Percentiles rank a stretch among this genome's conserved stretches.
phyloP scores from a whole-genome alignment of 306 rosid species.

The Castanea mollissima region DNA sequence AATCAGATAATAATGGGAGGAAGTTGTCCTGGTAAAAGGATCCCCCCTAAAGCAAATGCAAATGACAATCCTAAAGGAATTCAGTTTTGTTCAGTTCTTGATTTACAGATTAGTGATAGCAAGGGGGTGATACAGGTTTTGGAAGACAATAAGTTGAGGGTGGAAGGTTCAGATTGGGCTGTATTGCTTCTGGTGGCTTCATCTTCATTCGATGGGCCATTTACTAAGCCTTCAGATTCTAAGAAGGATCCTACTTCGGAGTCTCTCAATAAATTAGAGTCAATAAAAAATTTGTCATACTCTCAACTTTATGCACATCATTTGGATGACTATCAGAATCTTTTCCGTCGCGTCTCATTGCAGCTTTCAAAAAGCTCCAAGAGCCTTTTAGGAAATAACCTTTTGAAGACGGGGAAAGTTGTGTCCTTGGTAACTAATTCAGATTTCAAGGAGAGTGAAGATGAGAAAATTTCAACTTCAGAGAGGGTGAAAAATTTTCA shows the following conservation, averaged over 20 bases:
- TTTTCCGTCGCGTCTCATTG: conserved; percentile 85
- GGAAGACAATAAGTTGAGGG: conserved; percentile 60
- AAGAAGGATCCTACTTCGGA: conserved; percentile 75
- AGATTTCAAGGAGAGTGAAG: conserved; percentile 33
- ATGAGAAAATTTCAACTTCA: conserved; percentile 60
- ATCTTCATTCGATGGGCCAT: conserved; percentile 81
- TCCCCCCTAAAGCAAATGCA: conserved; percentile 37
- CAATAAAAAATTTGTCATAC: conserved; percentile 49
- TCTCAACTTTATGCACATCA: conserved; percentile 66
- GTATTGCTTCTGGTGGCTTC: conserved; percentile 68
- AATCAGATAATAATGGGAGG: conserved; percentile 67
- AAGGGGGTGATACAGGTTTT: conserved; percentile 59
- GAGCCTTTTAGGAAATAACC: conserved; percentile 13
- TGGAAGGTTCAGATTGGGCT: conserved; percentile 81
- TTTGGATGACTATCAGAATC: conserved; percentile 74
- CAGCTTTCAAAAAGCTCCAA: conserved; percentile 72
- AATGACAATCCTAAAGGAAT: conserved; percentile 62
- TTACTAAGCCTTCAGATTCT: conserved; percentile 68
- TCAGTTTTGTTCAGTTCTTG: conserved; percentile 78
- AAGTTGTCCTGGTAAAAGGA: conserved; percentile 65
- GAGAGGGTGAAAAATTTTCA: conserved; percentile 76
- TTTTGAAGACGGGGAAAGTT: conserved; percentile 22
- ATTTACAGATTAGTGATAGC: conserved; percentile 62
- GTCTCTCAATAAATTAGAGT: conserved; percentile 46
- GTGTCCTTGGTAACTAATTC: conserved; percentile 22